A percentile compares a stretch with the other conserved stretches of the same genome.
These are phyloP conservation scores for Nannochloropsis oceanica DNA, from an alignment of 108 stramenopile genomes.

Conservation along the genomic window DNA sequence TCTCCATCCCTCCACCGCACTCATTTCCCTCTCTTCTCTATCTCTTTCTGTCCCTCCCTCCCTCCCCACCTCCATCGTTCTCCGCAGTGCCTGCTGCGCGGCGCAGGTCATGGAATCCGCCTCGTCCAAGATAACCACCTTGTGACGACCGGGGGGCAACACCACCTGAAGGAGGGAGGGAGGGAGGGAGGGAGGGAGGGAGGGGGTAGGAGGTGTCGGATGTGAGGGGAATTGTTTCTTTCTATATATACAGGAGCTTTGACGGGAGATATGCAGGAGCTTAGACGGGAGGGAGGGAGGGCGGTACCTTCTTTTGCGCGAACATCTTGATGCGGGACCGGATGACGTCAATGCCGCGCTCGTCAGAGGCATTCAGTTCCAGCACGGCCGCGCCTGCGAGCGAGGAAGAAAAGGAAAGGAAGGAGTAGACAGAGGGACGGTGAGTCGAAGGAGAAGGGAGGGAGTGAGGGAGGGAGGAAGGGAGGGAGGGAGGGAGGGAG, in stretches of 20 bases:
- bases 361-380: conserved; percentile 93
- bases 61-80: conserved; percentile 64
- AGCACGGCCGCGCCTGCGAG: conserved; percentile 35
- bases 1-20: no score
- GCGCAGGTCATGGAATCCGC: conserved; percentile 94
- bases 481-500: background rate
- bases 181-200: background rate
- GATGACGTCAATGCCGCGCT: conserved; percentile 85
- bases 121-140: conserved; percentile 97
- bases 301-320: conserved; percentile 72
- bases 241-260: no score
- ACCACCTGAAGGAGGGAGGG: conserved; percentile 3
- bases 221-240: no score
- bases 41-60: background rate
- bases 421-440: background rate
- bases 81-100: conserved; percentile 91
- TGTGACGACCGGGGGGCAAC: conserved; percentile 48
- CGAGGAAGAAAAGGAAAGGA: no score
- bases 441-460: background rate
- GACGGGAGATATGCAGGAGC: no score
- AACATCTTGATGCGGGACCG: conserved; percentile 95
- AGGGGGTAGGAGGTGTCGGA: background rate
- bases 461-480: background rate
- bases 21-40: no score
- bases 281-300: background rate